Conservation (phyloP, 139 green algal species). For the Picochlorum sp. region DNA sequence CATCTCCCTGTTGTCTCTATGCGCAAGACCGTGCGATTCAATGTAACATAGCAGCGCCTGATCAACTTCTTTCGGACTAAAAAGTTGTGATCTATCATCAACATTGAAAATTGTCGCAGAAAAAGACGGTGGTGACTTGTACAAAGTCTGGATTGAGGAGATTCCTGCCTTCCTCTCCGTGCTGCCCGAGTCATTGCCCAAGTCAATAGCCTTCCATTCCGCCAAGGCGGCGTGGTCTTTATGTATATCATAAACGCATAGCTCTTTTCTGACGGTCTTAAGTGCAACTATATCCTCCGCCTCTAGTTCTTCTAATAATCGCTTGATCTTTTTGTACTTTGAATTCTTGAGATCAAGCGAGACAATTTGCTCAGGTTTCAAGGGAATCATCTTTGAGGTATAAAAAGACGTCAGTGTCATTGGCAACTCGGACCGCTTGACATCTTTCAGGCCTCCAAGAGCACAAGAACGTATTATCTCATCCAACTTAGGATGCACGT, state of each 20-base stretch:
- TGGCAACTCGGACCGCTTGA: background rate
- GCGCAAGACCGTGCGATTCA: too few relatives aligned
- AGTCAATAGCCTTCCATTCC: background rate
- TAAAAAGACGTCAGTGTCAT: conserved; percentile 22
- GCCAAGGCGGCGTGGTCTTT: background rate
- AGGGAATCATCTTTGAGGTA: conserved; percentile 24
- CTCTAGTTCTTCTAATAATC: conserved; percentile 31
- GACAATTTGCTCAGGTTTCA: conserved; percentile 10
- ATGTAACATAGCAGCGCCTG: too few relatives aligned
- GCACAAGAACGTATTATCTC: background rate
- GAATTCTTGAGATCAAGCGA: conserved; percentile 25
- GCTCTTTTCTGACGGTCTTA: conserved; percentile 31
- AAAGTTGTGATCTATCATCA: too few relatives aligned
- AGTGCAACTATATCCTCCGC: conserved; percentile 22
- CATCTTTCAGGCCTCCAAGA: conserved; percentile 2
- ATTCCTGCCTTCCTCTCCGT: background rate
- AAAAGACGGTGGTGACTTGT: too few relatives aligned
- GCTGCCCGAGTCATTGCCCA: too few relatives aligned
- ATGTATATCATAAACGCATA: conserved; percentile 21
- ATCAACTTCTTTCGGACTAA: too few relatives aligned
- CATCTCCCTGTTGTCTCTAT: too few relatives aligned
- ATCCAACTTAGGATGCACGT: conserved; percentile 20
- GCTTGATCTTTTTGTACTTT: conserved; percentile 34
- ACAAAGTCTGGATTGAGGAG: conserved; percentile 1
- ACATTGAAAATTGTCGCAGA: too few relatives aligned